Evolutionary conservation across 495 filamentous ascomycete genomes (phyloP), one percentile per base, ranked within the genome.

Genomic region (Aspergillus panamensis): DNA sequence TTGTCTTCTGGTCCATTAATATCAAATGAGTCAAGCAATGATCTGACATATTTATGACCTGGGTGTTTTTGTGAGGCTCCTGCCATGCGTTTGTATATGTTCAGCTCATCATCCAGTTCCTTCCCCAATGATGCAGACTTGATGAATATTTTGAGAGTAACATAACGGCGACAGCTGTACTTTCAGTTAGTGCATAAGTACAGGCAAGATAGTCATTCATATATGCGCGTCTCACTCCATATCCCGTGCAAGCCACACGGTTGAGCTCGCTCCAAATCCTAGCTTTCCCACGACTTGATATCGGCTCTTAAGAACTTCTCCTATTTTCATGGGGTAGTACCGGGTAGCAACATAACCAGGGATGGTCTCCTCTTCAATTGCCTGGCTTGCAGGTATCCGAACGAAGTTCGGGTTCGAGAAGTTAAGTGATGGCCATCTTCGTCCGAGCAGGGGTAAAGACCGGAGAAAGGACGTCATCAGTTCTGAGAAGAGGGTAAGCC

Each of bases 1-100:
- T 66, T 75, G 53, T 72, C 74, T 49, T 73, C 54, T 44, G 70
- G 66, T 1, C 70, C 66, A 16, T 64, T 17, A 20, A 70, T 21
- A 47, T 70, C 53, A 57, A 76, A 79, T 0, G 66, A 63, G 49
- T 77, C 75, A 55, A 68, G 57, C 49, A 66, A 58, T 42, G 66
- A 48, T 58, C 72, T 60, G 1, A 67, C 33, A 10, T 50, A 59
- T 9, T 16, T 43, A 42, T 52, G 53, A 48, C 71, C 72, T 43
- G 62, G 57, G 60, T 75, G 71, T 9, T 20, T 50, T 32, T 53
- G 44, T 19, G 66, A 59, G 20, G 47, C 52, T 30, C 30, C 39
- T 3, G 60, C 58, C 13, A 73, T 58, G 45, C 59, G 60, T 48
- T 62, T 59, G 42, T 65, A 68, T 33, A 74, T 70, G 12, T 75